Base-by-base conservation (phyloP, 345 rosid genomes). In the Gossypium australe region DNA sequence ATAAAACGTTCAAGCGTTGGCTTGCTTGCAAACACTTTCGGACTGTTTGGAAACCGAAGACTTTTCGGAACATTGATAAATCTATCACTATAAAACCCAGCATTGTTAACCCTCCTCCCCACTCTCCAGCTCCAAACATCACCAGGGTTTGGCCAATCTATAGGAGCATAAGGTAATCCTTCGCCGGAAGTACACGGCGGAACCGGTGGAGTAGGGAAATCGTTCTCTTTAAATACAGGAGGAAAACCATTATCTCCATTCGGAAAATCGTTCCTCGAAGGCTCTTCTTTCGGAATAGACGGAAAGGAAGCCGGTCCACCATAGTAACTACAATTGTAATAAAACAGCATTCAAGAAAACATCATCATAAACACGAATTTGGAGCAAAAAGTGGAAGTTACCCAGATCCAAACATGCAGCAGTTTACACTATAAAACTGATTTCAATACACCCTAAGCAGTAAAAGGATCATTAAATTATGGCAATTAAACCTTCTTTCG, bases 161-260 rank as follows among this genome's bases (percentile, higher is more conserved):
- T 78, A 48, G 97, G 97, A 11, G 98, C 98, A 87, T 82, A 94
- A 6, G 98, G 97, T 70, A 91, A 83, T 68, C 97, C 98, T 78
- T 87, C 87, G 51, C 98, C 98, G 1, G 27, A 48, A 63, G 81
- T 77, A 11, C 63, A 76, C 7, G 85, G 86, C 0, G 80, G 80
- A 69, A 94, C 85, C 11, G 25, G 13, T 1, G 61, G 29, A 18
- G 61, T 12, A 57, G 25, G 24, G 12, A 22, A 9, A 57, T 22
- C 12, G 3, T 57, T 22, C 61, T 22, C 61, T 57, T 57, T 11
- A 57, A 20, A 10, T 57, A 57, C 61, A 22, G 25, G 61, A 57
- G 60, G 24, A 56, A 22, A 18, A 18, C 20, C 60, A 11, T 57
- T 57, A 20, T 25, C 22, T 18, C 61, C 61, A 3, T 57, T 57